Percentiles rank a stretch among this genome's conserved stretches.
Evolutionary conservation across 306 rosid species (phyloP).

Genomic region (Elaeagnus macrophylla): DNA sequence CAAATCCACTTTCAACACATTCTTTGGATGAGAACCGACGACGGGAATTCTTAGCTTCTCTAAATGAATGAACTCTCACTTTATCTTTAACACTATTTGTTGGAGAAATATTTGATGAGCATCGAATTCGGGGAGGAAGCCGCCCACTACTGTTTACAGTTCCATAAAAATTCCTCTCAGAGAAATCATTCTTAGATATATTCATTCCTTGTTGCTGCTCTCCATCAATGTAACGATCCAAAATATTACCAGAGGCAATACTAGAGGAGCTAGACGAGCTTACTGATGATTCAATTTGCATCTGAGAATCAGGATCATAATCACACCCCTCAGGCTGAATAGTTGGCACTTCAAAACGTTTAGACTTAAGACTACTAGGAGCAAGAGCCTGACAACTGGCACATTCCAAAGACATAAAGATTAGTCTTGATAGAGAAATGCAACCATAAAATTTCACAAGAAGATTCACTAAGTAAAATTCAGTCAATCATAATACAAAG

Average conservation of each 20-base stretch:
- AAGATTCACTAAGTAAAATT: conserved; percentile 2
- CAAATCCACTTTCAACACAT: conserved; percentile 58
- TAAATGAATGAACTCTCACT: conserved; percentile 57
- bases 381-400: conserved; percentile 39
- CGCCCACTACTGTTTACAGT: conserved; percentile 37
- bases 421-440: conserved; percentile 1
- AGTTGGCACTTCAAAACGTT: conserved; percentile 31
- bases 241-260: conserved; percentile 48
- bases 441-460: not conserved
- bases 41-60: conserved; percentile 49
- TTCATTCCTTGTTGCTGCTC: conserved; percentile 63
- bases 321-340: conserved; percentile 34
- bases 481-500: conserved; percentile 9
- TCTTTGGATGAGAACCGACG: conserved; percentile 47
- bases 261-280: conserved; percentile 70
- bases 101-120: conserved; percentile 61
- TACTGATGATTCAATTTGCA: conserved; percentile 54
- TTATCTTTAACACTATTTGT: conserved; percentile 38
- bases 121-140: conserved; percentile 75
- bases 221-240: conserved; percentile 87
- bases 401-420: conserved; percentile 18
- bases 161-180: conserved; percentile 35
- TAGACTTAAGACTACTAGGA: conserved; percentile 40
- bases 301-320: conserved; percentile 50
- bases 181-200: conserved; percentile 28